Base-by-base conservation (phyloP, 1,139 yeast species). In the Starmera stellimalicola region DNA sequence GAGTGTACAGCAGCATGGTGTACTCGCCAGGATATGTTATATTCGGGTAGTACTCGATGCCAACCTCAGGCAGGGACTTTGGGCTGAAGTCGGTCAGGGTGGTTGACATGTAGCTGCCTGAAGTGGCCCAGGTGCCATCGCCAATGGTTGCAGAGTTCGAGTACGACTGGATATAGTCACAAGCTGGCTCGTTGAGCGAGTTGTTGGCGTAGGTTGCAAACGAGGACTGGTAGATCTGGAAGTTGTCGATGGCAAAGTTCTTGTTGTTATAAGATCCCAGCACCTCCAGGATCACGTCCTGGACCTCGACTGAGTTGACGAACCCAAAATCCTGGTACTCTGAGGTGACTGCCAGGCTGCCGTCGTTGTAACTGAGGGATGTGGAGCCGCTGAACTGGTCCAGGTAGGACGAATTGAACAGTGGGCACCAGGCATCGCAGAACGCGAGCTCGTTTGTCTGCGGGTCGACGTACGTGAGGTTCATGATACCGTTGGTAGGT, bases 351-450 rank as follows among this genome's bases (percentile, higher is more conserved):
- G 40, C 61, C 34, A 60, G 29, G 30, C 50, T 49, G 2, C 61
- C 40, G 18, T 49, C 52, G 14, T 41, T 37, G 17, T 38, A 36
- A 7, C 44, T 29, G 1, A 52, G 38, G 1, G 44, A 32, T 17
- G 45, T 39, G 1, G 34, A 34, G 4, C 50, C 37, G 16, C 68
- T 34, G 6, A 41, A 33, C 3, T 49, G 31, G 12, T 58, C 55
- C 12, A 14, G 11, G 2, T n/a, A n/a, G 0, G 63, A 38, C 7
- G 57, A 49, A 16, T 60, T 55, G 5, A 56, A 48, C 27, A 81
- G 57, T 0, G 96, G 94, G 55, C 98, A 91, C 69, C 73, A 80
- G 1, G 95, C 94, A 54, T 87, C 95, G 63, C 98, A 91, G 43
- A 58, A 60, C 5, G 60, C 51, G 7, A 73, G 33, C 19, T 63